Evolutionary conservation across 352 stramenopile species (phyloP).

Genomic region (Elongisporangium senticosum): DNA sequence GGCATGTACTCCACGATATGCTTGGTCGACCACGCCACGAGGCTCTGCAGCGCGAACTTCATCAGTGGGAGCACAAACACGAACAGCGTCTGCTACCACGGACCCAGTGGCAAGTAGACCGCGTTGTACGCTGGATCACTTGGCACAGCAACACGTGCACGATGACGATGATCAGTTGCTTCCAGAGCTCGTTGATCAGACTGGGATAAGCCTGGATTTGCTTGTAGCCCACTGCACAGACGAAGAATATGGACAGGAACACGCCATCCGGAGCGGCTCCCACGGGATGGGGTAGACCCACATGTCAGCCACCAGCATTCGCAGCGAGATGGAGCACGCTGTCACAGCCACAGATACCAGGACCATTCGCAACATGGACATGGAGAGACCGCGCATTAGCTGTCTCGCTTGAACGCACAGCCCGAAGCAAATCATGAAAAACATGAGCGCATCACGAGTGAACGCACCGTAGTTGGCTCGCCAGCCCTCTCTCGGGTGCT

Average conservation of each 20-base stretch:
- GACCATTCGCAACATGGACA: conserved; percentile 1
- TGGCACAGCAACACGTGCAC: conserved; percentile 8
- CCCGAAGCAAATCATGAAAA: conserved; percentile 6
- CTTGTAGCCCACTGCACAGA: conserved; percentile 9
- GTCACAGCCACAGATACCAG: conserved; percentile 12
- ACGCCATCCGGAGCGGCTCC: conserved; percentile 10
- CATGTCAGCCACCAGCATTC: conserved; percentile 9
- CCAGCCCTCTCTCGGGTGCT: conserved; percentile 8
- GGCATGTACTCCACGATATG: conserved; percentile 21
- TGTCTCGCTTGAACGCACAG: conserved; percentile 1
- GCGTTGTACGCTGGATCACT: conserved; percentile 14
- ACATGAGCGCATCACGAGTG: conserved; percentile 12
- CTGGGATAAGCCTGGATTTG: too few species aligned
- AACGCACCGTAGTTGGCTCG: conserved; percentile 20
- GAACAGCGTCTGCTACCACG: conserved; percentile 1
- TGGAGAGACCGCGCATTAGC: conserved; percentile 7
- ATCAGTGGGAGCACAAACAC: conserved; percentile 10
- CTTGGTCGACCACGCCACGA: conserved; percentile 5
- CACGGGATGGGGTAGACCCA: conserved; percentile 23
- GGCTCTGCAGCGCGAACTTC: conserved; percentile 22
- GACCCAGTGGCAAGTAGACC: conserved; percentile 2
- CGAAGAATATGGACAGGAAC: conserved; percentile 12
- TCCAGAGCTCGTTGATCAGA: too few species aligned
- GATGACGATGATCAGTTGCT: conserved; percentile 7
- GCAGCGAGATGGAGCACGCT: conserved; percentile 1